These are phyloP conservation scores for Quercus lobata DNA, from an alignment of 331 rosid species.

Conservation along the genomic window DNA sequence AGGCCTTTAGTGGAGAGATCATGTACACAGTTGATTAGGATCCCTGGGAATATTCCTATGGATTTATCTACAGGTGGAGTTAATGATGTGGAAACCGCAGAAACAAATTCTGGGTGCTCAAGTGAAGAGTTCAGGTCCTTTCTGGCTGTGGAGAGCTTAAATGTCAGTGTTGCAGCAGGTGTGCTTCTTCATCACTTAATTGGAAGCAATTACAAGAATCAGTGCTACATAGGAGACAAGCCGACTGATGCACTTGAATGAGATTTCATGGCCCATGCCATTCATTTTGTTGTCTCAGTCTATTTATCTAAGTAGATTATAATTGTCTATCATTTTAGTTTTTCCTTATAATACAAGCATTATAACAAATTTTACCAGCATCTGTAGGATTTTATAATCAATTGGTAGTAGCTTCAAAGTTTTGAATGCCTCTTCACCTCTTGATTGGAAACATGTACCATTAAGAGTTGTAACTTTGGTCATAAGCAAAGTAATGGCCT, in stretches of 20 bases:
- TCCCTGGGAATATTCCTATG: conserved; percentile 54
- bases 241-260: conserved; percentile 26
- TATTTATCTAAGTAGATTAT: conserved; percentile 3
- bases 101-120: conserved; percentile 27
- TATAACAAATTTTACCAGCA: background rate
- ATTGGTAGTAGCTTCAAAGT: conserved; percentile 3
- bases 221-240: conserved; percentile 10
- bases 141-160: conserved; percentile 95
- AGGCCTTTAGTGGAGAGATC: conserved; percentile 97
- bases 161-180: conserved; percentile 96
- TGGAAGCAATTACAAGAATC: conserved; percentile 40
- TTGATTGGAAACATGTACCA: background rate
- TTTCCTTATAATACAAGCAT: background rate
- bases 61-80: conserved; percentile 33
- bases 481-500: background rate
- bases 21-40: conserved; percentile 72
- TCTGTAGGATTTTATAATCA: background rate
- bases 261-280: conserved; percentile 4
- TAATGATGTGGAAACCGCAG: conserved; percentile 33
- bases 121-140: conserved; percentile 63
- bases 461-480: background rate
- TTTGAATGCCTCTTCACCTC: conserved; percentile 10
- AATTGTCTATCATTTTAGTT: conserved; percentile 3
- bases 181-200: conserved; percentile 86
- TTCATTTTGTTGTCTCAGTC: conserved; percentile 2